A percentile compares a stretch with the other conserved stretches of the same genome.
Evolutionary conservation across 768 basidiomycete genomes (phyloP).

Genomic region (Trametes cingulata): DNA sequence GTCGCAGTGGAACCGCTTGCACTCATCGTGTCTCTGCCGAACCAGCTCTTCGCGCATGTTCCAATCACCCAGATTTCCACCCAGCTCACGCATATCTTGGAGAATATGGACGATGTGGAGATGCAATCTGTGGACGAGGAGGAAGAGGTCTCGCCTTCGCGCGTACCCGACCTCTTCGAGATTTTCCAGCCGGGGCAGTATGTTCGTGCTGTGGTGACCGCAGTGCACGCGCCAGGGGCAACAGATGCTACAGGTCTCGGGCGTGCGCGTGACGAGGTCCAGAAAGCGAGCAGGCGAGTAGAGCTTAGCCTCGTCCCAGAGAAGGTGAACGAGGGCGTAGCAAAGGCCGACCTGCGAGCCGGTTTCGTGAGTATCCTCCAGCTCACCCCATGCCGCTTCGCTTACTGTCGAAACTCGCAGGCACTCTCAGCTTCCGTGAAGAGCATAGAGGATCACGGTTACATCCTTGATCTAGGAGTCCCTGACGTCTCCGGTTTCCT

Average conservation of each 20-base stretch:
- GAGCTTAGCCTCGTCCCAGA: slow-evolving; percentile 85
- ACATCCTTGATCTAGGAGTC: slow-evolving; percentile 84
- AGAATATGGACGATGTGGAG: slow-evolving; percentile 55
- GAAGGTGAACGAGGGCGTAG: slow-evolving; percentile 79
- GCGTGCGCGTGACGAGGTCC: slow-evolving; percentile 66
- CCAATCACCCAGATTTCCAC: slow-evolving; percentile 91
- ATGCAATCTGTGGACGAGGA: slow-evolving; percentile 48
- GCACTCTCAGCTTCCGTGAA: slow-evolving; percentile 74
- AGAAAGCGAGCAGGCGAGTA: slow-evolving; percentile 71
- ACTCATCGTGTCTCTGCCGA: slow-evolving; percentile 91
- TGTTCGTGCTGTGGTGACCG: slow-evolving; percentile 74
- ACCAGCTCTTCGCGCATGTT: slow-evolving; percentile 90
- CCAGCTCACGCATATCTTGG: slow-evolving; percentile 72
- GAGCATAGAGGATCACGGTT: slow-evolving; percentile 93
- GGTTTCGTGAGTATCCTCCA: slow-evolving; percentile 64
- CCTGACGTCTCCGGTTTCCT: slow-evolving; percentile 82
- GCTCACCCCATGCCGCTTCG: not conserved
- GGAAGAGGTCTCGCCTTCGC: slow-evolving; percentile 40
- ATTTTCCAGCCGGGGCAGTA: slow-evolving; percentile 88
- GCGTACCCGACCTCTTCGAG: slow-evolving; percentile 67
- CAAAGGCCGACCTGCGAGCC: slow-evolving; percentile 70
- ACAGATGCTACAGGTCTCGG: slow-evolving; percentile 57
- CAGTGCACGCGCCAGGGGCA: slow-evolving; percentile 66
- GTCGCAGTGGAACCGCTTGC: slow-evolving; percentile 85
- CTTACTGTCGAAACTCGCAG: slow-evolving; percentile 44